phyloP scores from a whole-genome alignment of 2,329 filamentous ascomycete genomes.

The Gyromitra esculenta region DNA sequence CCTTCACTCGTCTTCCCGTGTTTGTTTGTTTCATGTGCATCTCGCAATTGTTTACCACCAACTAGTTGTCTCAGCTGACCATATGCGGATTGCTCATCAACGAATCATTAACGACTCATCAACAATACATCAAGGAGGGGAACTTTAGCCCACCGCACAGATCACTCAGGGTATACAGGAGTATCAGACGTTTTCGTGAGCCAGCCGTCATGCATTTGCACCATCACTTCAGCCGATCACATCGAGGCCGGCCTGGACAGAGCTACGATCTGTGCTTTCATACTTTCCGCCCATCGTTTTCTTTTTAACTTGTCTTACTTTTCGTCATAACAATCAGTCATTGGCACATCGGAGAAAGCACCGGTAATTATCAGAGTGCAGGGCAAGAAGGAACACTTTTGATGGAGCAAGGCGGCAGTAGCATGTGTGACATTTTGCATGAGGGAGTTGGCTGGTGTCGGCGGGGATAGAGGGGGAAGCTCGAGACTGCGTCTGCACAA shows the following conservation, averaged over 20 bases:
- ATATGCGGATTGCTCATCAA: constrained; percentile 25
- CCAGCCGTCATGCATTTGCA: constrained; percentile 18
- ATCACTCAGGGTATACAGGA: constrained; percentile 16
- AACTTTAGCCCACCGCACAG: constrained; percentile 25
- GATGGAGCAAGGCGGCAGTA: not conserved
- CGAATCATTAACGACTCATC: constrained; percentile 19
- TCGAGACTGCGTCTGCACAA: constrained; percentile 7
- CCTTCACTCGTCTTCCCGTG: constrained; percentile 5
- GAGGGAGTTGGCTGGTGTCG: not conserved
- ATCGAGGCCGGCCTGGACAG: constrained; percentile 18
- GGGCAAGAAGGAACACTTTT: not conserved
- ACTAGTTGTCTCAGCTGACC: constrained; percentile 38
- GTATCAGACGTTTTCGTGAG: not conserved
- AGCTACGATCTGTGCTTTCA: constrained; percentile 34
- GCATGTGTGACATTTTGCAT: constrained; percentile 16
- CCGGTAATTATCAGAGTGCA: constrained; percentile 13
- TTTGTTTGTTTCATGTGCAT: constrained; percentile 34
- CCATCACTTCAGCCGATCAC: constrained; percentile 20
- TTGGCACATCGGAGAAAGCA: constrained; percentile 35
- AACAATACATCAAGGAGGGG: constrained; percentile 7
- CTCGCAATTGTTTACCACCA: constrained; percentile 27
- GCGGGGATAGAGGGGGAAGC: not conserved
- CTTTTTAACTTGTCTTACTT: constrained; percentile 8
- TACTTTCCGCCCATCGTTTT: constrained; percentile 14
- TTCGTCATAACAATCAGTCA: not conserved